phyloP scores from a whole-genome alignment of 1,139 yeast species.

The Suhomyces chickasaworum region DNA sequence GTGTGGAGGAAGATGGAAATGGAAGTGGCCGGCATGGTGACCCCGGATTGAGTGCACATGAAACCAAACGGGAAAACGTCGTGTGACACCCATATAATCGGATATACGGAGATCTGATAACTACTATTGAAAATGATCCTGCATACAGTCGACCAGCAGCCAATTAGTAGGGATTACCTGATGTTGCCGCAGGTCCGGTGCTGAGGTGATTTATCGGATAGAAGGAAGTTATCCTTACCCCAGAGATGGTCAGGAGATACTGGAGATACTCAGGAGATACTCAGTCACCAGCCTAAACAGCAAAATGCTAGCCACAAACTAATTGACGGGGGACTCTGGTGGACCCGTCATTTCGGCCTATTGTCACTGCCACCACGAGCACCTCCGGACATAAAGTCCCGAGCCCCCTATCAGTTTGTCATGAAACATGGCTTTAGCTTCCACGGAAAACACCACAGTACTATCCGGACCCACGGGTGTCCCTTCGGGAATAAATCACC shows the following conservation, averaged over 20 bases:
- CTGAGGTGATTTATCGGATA: neutral
- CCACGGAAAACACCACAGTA: neutral
- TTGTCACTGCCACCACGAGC: too few species aligned
- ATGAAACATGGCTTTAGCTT: neutral
- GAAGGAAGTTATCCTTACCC: neutral
- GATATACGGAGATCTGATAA: neutral
- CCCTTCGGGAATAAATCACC: neutral
- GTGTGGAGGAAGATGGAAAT: neutral
- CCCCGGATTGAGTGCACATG: constrained; percentile 8
- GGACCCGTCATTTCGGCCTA: too few species aligned
- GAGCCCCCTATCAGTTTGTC: neutral
- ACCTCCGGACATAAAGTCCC: neutral
- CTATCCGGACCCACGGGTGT: neutral
- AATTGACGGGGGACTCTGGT: too few species aligned
- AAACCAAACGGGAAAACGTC: neutral
- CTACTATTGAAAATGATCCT: neutral
- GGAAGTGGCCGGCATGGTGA: neutral
- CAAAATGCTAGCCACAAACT: too few species aligned
- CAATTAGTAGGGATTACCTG: neutral
- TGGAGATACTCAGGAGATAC: too few species aligned
- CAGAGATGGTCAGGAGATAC: neutral
- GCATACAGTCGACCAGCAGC: neutral
- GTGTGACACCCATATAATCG: neutral
- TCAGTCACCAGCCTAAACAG: too few species aligned
- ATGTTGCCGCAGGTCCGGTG: neutral